Evolutionary conservation across 1,139 yeast species (phyloP), one percentile per base, ranked within the genome.

Genomic region (Diutina mesorugosa): DNA sequence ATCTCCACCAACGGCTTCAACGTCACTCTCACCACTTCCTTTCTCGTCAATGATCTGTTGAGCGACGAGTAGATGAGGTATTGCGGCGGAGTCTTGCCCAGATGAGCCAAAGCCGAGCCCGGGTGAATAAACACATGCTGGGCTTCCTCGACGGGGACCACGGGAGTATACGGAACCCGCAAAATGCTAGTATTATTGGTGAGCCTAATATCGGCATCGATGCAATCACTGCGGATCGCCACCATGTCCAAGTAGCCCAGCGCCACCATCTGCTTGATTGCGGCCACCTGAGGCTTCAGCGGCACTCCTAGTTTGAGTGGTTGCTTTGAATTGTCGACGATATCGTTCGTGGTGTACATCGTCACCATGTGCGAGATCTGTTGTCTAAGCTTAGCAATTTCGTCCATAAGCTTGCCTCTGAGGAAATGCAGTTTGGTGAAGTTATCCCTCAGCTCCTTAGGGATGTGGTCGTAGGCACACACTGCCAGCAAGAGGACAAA

Each of bases 191-290:
- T 76, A 57, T 79, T 84, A 64, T 83, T 84, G 1, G 85, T 72
- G 3, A 85, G 69, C 51, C 70, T 74, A 12, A 81, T 75, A 48
- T 87, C 95, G 0, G 83, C 72, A n/a, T 88, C 83, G 10, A 85
- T 72, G 41, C 84, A 63, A 65, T 90, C 97, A 0, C 89, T 93
- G 60, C 98, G 76, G 14, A 89, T 80, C 1, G 96, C 96, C 21
- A 93, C 80, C 65, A 89, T 96, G 67, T 95, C 99, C 55, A 93
- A 77, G 64, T 89, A 95, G 0, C 99, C 99, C 0, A 97, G 85
- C 2, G 97, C 82, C 9, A 93, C 75, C 84, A 95, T 91, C 69
- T 95, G 99, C 65, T 90, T 91, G 61, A 95, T 72, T 1, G 95
- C 87, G 57, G 83, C 79, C 10, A 90, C 67, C 71, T 95, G 99